Conservation (phyloP, 352 stramenopile species). For the Thraustotheca clavata region DNA sequence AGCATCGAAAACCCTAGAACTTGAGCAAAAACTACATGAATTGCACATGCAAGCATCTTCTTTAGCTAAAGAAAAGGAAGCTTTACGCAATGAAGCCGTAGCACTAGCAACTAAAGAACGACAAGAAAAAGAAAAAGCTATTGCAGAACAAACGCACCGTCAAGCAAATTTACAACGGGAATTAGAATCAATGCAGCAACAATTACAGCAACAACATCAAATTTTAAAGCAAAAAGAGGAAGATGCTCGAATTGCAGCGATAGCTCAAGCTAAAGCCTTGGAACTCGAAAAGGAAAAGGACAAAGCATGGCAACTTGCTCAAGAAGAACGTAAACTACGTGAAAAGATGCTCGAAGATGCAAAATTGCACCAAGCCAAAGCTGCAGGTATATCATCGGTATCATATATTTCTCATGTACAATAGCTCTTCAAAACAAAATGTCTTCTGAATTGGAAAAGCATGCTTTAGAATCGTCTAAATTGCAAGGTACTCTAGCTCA, state of each 20-base stretch:
- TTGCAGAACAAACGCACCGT: neutral
- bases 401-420: neutral
- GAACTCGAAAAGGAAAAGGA: slow-evolving; percentile 55
- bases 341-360: slow-evolving; percentile 43
- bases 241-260: neutral
- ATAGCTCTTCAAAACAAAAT: slow-evolving; percentile 8
- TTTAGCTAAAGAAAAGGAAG: slow-evolving; percentile 7
- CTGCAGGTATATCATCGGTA: slow-evolving; percentile 31
- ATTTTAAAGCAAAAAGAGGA: slow-evolving; percentile 23
- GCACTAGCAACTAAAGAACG: slow-evolving; percentile 17
- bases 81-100: neutral
- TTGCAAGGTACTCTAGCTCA: slow-evolving; percentile 6
- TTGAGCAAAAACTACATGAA: slow-evolving; percentile 7
- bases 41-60: neutral
- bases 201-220: slow-evolving; percentile 65
- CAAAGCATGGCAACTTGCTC: slow-evolving; percentile 39
- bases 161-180: slow-evolving; percentile 3
- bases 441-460: slow-evolving; percentile 39
- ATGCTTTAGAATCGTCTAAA: slow-evolving; percentile 25
- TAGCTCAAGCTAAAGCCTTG: neutral
- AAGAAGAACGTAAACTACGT: slow-evolving; percentile 50
- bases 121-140: neutral
- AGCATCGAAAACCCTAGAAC: slow-evolving; percentile 4
- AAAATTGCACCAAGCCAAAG: slow-evolving; percentile 51
- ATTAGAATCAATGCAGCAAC: slow-evolving; percentile 24